phyloP scores from a whole-genome alignment of 148 eudicot species.

The Rhododendron kiyosumense region DNA sequence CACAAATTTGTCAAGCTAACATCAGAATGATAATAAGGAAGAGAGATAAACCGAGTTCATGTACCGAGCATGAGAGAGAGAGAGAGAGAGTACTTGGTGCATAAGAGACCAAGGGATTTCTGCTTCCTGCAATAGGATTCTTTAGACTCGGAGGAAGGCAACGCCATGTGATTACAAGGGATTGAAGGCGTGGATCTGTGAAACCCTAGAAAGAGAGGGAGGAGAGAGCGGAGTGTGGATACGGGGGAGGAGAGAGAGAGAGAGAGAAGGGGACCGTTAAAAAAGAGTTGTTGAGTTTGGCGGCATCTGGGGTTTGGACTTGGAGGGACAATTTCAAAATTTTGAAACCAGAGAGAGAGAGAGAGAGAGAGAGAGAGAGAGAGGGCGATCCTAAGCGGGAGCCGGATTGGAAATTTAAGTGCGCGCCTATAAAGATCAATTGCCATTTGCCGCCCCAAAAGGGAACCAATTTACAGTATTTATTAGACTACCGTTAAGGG shows the following conservation, averaged over 20 bases:
- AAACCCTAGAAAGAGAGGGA: background rate
- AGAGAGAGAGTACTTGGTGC: constrained; percentile 55
- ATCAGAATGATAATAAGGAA: background rate
- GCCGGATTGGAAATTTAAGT: background rate
- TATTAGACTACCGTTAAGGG: too few species aligned
- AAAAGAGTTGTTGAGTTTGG: constrained; percentile 9
- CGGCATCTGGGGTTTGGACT: background rate
- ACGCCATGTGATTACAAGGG: constrained; percentile 27
- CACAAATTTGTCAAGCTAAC: constrained; percentile 12
- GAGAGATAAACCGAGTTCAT: background rate
- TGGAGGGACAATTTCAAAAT: constrained; percentile 9
- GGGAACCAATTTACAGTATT: too few species aligned
- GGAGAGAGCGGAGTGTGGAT: background rate
- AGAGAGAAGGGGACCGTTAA: constrained; percentile 10
- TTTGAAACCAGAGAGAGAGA: background rate
- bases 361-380: background rate
- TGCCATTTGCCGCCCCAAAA: background rate
- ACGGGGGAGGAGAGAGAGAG: background rate
- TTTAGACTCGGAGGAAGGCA: constrained; percentile 16
- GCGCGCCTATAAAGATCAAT: background rate
- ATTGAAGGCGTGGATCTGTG: background rate
- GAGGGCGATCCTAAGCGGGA: background rate
- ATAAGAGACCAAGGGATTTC: constrained; percentile 87
- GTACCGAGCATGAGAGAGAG: background rate
- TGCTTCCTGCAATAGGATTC: constrained; percentile 73